Conservation (phyloP, 257 asterid species). For the Solanum sitiens region DNA sequence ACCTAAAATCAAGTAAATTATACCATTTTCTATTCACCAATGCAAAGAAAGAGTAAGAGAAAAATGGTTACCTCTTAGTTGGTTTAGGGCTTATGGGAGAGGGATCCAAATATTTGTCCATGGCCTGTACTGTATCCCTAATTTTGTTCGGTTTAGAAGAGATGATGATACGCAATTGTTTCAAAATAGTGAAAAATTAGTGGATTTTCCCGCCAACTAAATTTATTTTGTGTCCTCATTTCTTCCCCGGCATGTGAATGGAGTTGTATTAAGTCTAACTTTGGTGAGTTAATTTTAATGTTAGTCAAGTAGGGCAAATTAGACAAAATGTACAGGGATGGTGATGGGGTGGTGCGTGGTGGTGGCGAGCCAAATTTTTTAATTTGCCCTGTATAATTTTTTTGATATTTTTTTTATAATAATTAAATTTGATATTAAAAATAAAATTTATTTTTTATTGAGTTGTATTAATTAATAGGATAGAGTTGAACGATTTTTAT, state of each 20-base stretch:
- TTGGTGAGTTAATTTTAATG: no score
- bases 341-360: no score
- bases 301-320: no score
- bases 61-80: constrained; percentile 26
- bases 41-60: neutral
- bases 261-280: neutral
- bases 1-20: constrained; percentile 19
- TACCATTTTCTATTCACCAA: neutral
- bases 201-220: neutral
- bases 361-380: no score
- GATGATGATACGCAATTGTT: neutral
- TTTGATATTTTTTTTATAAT: no score
- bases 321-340: no score
- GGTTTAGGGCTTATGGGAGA: constrained; percentile 21
- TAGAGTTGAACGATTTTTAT: no score
- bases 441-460: no score
- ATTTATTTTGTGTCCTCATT: neutral
- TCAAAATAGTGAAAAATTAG: neutral
- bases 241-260: neutral
- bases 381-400: no score
- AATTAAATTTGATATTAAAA: no score
- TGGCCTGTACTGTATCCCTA: neutral
- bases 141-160: neutral
- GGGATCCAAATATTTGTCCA: constrained; percentile 49
- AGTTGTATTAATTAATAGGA: no score